A percentile compares a stretch with the other conserved stretches of the same genome.
Evolutionary conservation across 2,329 filamentous ascomycete genomes (phyloP).

Genomic region (Mycosphaerella sp.): DNA sequence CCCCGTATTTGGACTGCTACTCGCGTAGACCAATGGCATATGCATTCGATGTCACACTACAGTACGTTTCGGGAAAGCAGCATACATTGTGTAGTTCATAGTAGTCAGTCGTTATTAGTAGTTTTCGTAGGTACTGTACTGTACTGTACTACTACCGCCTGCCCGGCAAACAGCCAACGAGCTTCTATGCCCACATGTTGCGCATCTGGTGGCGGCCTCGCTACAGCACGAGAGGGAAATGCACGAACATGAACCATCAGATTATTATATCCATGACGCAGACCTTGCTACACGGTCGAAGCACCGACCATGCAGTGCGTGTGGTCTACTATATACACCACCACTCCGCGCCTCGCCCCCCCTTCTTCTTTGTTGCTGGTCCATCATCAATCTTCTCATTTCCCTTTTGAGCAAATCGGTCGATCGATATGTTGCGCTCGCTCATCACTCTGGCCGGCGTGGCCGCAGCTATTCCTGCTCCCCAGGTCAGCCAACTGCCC

Average conservation of each 20-base stretch:
- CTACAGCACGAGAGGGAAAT: background rate
- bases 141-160: background rate
- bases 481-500: conserved; percentile 1
- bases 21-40: no score
- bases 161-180: background rate
- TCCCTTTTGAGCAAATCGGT: background rate
- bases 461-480: conserved; percentile 15
- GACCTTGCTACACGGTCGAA: background rate
- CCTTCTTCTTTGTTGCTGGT: background rate
- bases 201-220: background rate
- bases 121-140: no score
- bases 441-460: conserved; percentile 10
- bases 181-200: background rate
- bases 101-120: no score
- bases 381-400: background rate
- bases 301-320: background rate
- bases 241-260: background rate
- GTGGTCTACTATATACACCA: no score
- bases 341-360: background rate
- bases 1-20: no score
- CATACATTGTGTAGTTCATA: no score
- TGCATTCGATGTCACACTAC: no score
- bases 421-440: conserved; percentile 10
- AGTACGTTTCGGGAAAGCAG: no score
- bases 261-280: background rate